These are phyloP conservation scores for Moesziomyces parantarcticus DNA, from an alignment of 1,284 basidiomycete genomes.

Conservation along the genomic window DNA sequence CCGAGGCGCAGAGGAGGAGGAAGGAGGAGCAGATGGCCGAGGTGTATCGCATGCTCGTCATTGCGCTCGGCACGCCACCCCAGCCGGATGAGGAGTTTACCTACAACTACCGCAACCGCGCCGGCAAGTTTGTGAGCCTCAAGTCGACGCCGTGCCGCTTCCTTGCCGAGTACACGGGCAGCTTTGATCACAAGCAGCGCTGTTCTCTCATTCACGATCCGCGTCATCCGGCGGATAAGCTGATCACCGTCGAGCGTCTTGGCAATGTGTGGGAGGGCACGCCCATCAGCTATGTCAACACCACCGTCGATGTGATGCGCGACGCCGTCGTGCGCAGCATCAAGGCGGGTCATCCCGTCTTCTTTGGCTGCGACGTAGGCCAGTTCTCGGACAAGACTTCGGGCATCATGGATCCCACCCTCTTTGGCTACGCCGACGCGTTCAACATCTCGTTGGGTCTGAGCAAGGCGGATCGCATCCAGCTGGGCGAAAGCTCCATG, in stretches of 20 bases:
- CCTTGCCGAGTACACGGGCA: constrained; percentile 60
- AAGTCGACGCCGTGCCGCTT: constrained; percentile 83
- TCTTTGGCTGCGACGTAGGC: constrained; percentile 89
- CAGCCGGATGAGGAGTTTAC: constrained; percentile 53
- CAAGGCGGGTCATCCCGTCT: constrained; percentile 89
- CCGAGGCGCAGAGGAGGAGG: constrained; percentile 70
- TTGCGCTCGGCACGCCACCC: constrained; percentile 74
- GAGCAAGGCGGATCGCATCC: constrained; percentile 85
- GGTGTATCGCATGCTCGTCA: constrained; percentile 85
- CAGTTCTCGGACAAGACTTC: constrained; percentile 76
- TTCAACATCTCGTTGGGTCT: constrained; percentile 74
- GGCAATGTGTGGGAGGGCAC: constrained; percentile 90
- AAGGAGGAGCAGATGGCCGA: constrained; percentile 87
- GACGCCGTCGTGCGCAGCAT: constrained; percentile 75
- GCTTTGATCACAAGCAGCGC: constrained; percentile 75
- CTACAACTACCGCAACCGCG: constrained; percentile 74
- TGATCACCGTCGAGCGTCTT: constrained; percentile 92
- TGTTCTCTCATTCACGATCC: constrained; percentile 97
- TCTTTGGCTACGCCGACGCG: constrained; percentile 76
- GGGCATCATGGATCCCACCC: constrained; percentile 81
- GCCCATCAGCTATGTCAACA: constrained; percentile 86
- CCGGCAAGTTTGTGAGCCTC: constrained; percentile 80
- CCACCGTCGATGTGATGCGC: constrained; percentile 82
- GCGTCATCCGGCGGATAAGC: constrained; percentile 80
- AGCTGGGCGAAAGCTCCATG: constrained; percentile 84